Evolutionary conservation across 1,284 basidiomycete species (phyloP).

Genomic region (Boletus calvinii): DNA sequence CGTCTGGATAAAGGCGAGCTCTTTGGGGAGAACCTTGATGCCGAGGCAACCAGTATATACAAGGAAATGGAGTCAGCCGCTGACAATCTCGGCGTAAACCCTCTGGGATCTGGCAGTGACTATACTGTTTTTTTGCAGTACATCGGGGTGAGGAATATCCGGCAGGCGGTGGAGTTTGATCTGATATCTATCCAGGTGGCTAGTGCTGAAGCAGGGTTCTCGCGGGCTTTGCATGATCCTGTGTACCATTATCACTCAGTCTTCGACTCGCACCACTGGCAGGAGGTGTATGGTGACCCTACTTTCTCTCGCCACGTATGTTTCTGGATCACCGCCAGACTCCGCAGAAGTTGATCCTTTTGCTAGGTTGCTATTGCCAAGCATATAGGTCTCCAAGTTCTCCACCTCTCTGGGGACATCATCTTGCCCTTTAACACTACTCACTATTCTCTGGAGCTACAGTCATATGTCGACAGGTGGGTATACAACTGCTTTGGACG

Average conservation of each 20-base stretch:
- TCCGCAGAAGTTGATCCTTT: neutral
- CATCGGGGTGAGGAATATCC: slow-evolving; percentile 42
- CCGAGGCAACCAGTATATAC: slow-evolving; percentile 31
- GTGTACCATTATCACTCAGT: slow-evolving; percentile 78
- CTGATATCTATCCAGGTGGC: slow-evolving; percentile 42
- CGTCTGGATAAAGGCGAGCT: slow-evolving; percentile 42
- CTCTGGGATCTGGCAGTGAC: slow-evolving; percentile 65
- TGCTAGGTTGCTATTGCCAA: slow-evolving; percentile 63
- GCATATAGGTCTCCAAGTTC: slow-evolving; percentile 59
- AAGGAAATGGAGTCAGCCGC: slow-evolving; percentile 21
- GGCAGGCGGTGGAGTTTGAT: neutral
- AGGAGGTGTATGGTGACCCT: slow-evolving; percentile 72
- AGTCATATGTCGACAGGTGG: slow-evolving; percentile 48
- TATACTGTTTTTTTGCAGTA: slow-evolving; percentile 70
- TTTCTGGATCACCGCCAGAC: slow-evolving; percentile 3
- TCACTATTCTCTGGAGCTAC: slow-evolving; percentile 58
- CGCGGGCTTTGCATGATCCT: slow-evolving; percentile 48
- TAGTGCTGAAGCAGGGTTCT: slow-evolving; percentile 54
- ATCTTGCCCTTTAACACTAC: slow-evolving; percentile 75
- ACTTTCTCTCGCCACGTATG: slow-evolving; percentile 65
- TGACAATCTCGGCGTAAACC: slow-evolving; percentile 35
- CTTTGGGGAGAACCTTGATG: slow-evolving; percentile 35
- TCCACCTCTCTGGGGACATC: slow-evolving; percentile 61
- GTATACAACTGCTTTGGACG: neutral
- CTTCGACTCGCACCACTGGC: slow-evolving; percentile 74